phyloP scores from a whole-genome alignment of 2,329 filamentous ascomycete species.

The Nemania abortiva region DNA sequence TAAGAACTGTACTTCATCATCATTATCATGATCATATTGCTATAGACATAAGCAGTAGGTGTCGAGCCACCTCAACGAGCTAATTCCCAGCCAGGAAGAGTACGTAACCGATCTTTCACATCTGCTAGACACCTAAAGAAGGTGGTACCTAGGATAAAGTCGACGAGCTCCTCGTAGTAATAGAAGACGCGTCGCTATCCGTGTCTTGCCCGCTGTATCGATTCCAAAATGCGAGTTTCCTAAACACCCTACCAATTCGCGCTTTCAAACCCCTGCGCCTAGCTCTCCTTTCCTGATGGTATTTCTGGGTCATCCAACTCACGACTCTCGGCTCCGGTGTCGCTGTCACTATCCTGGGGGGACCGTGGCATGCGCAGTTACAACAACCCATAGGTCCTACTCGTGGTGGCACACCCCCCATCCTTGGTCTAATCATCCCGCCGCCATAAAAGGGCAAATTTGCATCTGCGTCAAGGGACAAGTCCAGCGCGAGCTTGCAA shows the following conservation, averaged over 20 bases:
- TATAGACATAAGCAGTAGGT: neutral
- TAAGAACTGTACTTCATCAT: neutral
- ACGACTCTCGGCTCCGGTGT: constrained; percentile 16
- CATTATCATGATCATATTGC: neutral
- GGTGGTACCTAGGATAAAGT: constrained; percentile 14
- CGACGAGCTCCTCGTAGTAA: constrained; percentile 35
- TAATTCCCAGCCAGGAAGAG: neutral
- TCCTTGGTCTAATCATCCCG: neutral
- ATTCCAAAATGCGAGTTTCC: constrained; percentile 44
- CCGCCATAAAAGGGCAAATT: neutral
- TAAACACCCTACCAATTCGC: constrained; percentile 34
- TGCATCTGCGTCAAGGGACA: constrained; percentile 31
- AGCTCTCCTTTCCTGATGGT: constrained; percentile 9
- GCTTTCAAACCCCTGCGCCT: constrained; percentile 10
- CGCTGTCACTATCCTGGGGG: neutral
- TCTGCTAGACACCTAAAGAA: neutral
- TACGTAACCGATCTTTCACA: neutral
- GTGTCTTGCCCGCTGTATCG: constrained; percentile 11
- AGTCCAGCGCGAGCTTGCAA: constrained; percentile 34
- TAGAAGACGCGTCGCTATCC: constrained; percentile 35
- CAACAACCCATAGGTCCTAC: constrained; percentile 34
- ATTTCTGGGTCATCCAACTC: constrained; percentile 16
- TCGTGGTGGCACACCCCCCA: neutral
- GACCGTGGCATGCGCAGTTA: constrained; percentile 34
- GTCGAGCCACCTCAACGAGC: neutral